A percentile compares a stretch with the other conserved stretches of the same genome.
These are phyloP conservation scores for Trichoderma sp. DNA, from an alignment of 2,329 filamentous ascomycete genomes.

Conservation along the genomic window DNA sequence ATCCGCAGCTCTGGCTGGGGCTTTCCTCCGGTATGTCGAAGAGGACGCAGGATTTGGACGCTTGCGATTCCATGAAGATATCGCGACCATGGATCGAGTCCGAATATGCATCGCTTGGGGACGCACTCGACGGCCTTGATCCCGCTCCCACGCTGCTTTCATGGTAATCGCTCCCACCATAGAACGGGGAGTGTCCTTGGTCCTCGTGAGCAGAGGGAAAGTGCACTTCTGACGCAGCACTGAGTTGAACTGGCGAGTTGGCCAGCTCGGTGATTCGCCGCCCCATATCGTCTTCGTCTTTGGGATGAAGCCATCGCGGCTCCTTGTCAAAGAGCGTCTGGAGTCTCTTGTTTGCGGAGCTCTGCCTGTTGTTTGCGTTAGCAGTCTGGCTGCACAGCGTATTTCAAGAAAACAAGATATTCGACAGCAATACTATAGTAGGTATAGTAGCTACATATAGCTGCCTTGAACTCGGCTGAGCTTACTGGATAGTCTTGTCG, in stretches of 20 bases:
- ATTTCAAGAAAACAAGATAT: not conserved
- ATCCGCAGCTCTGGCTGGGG: not conserved
- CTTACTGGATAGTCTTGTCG: slow-evolving; percentile 49
- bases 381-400: not conserved
- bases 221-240: not conserved
- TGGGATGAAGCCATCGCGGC: slow-evolving; percentile 56
- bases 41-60: not conserved
- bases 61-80: not conserved
- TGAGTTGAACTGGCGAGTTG: slow-evolving; percentile 37
- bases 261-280: slow-evolving; percentile 48
- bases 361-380: slow-evolving; percentile 41
- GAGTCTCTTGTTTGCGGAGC: slow-evolving; percentile 59
- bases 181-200: not conserved
- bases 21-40: not conserved
- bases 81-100: not conserved
- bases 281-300: slow-evolving; percentile 50
- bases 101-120: not conserved
- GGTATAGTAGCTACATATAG: not conserved
- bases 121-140: not conserved
- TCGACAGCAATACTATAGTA: not conserved
- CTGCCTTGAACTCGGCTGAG: not conserved
- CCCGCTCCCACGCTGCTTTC: not conserved
- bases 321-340: slow-evolving; percentile 57
- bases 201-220: not conserved
- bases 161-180: not conserved